These are phyloP conservation scores for Corniculantispora saksenae DNA, from an alignment of 2,329 filamentous ascomycete species.

Conservation along the genomic window DNA sequence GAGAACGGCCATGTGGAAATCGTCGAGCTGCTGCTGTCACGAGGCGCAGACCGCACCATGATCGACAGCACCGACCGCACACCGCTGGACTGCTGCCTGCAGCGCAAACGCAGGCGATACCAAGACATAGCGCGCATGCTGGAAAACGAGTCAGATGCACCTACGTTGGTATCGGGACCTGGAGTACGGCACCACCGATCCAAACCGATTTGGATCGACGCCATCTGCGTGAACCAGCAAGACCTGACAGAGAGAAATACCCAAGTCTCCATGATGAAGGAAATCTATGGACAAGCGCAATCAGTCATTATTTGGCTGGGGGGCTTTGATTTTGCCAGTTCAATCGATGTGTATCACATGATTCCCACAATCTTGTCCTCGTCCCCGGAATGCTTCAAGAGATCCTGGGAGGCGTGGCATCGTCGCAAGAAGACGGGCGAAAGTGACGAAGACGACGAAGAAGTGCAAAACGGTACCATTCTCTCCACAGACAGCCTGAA, in stretches of 20 bases:
- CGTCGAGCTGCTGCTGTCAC: constrained; percentile 11
- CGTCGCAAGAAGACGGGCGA: constrained; percentile 5
- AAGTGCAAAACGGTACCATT: constrained; percentile 15
- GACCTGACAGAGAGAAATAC: constrained; percentile 19
- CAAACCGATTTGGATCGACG: constrained; percentile 23
- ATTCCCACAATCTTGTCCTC: constrained; percentile 10
- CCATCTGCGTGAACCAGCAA: constrained; percentile 25
- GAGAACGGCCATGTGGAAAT: constrained; percentile 14
- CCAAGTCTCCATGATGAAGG: constrained; percentile 24
- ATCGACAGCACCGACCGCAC: constrained; percentile 15
- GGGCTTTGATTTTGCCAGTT: neutral
- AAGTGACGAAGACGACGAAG: neutral
- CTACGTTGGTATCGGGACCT: constrained; percentile 4
- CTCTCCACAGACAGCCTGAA: neutral
- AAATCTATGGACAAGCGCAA: constrained; percentile 20
- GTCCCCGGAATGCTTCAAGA: constrained; percentile 9
- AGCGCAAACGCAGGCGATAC: constrained; percentile 16
- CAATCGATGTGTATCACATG: constrained; percentile 1
- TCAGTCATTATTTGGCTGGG: constrained; percentile 23
- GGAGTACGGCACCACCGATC: constrained; percentile 7
- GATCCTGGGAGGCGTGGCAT: constrained; percentile 18
- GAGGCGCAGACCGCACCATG: constrained; percentile 5
- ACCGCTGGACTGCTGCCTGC: constrained; percentile 15
- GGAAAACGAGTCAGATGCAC: neutral
- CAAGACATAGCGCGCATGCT: constrained; percentile 9